Conservation (phyloP, 2,329 filamentous ascomycete genomes). For the Aureobasidium melanogenum region DNA sequence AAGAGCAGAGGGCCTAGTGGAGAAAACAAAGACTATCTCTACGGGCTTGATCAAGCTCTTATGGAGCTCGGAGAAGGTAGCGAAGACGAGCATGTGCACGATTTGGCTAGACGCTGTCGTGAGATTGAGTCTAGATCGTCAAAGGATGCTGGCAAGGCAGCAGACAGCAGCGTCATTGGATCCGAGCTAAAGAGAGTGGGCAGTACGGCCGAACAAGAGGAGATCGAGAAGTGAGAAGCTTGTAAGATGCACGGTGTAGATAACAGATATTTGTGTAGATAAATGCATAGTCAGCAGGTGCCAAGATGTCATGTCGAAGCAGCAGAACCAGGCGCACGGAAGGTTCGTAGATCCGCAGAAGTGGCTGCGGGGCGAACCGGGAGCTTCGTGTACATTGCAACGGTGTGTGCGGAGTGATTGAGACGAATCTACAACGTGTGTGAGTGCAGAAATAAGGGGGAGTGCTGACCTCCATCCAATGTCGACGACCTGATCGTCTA, state of each 20-base stretch:
- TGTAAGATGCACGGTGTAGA: not conserved
- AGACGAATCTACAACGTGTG: slow-evolving; percentile 3
- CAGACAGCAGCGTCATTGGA: not conserved
- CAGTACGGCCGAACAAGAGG: slow-evolving; percentile 52
- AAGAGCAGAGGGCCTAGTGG: slow-evolving; percentile 74
- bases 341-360: not conserved
- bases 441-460: not conserved
- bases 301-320: too few species aligned
- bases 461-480: not conserved
- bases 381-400: not conserved
- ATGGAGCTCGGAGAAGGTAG: slow-evolving; percentile 64
- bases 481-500: slow-evolving; percentile 1
- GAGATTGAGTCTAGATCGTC: slow-evolving; percentile 43
- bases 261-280: not conserved
- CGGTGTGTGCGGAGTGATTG: not conserved
- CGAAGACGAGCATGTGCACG: slow-evolving; percentile 73
- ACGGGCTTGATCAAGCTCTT: slow-evolving; percentile 68
- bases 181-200: slow-evolving; percentile 36
- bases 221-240: slow-evolving; percentile 40
- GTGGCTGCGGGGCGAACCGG: not conserved
- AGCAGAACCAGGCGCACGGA: not conserved
- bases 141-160: slow-evolving; percentile 14
- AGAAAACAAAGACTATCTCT: slow-evolving; percentile 81
- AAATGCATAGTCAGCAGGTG: not conserved
- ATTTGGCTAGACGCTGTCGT: slow-evolving; percentile 66